Base-by-base conservation (phyloP, 129 eudicot genomes). In the Saposhnikovia divaricata region DNA sequence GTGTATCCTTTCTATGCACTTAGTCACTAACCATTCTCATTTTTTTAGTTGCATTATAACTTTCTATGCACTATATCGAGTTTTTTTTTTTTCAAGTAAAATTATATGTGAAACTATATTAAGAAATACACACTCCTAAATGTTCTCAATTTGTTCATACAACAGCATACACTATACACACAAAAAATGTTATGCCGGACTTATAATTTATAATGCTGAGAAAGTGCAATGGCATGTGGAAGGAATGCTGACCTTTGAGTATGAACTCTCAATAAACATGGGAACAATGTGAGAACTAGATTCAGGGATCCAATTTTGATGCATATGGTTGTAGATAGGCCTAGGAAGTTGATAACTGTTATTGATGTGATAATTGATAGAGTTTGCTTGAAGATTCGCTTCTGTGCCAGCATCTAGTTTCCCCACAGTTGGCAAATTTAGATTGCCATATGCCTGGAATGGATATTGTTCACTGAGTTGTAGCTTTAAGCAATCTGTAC, bases 391-490 rank as follows among this genome's bases (percentile, higher is more conserved):
- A 77, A 93, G 85, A 78, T 79, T 85, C 6, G 84, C 73, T 43
- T 84, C 88, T 59, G 84, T 81, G 14, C 82, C 89, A 65, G 88
- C 78, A 74, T 85, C 88, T 81, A 81, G 28, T 48, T 85, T 87
- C 83, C 80, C 85, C 31, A 78, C 50, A 78, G 83, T 91, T 31
- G 85, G 86, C 28, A 89, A 85, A 79, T 73, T 86, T 19, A 83
- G 78, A 91, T 76, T 84, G 11, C 85, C 81, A 68, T 63, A 88
- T 2, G 91, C 85, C 61, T 84, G 75, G 84, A 79, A 91, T 3
- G 88, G 82, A 63, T 83, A 88, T 72, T 89, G 92, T 28, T 90
- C 96, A 73, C 79, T 81, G 18, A 85, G 86, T 84, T 89, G 96
- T 59, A 89, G 83, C 85, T 85, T 90, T 79, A 91, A 72, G 79